phyloP scores from a whole-genome alignment of 352 stramenopile genomes.

The Phytophthora fragariae region DNA sequence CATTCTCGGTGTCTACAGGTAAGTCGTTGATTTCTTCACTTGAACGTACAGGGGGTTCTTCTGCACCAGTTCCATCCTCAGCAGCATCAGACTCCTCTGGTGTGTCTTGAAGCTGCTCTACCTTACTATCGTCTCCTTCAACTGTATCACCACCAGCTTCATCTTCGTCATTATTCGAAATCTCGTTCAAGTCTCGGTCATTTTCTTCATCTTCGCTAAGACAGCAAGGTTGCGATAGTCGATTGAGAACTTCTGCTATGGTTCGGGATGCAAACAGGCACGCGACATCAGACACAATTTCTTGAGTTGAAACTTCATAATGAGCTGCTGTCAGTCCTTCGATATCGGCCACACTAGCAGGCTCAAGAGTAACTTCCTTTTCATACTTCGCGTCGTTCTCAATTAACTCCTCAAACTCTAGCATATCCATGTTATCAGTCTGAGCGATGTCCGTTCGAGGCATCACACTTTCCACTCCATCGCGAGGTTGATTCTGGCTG shows the following conservation, averaged over 20 bases:
- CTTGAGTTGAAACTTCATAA: conserved; percentile 15
- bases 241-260: conserved; percentile 26
- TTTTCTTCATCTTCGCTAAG: neutral
- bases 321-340: neutral
- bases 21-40: neutral
- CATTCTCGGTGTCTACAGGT: neutral
- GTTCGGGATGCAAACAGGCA: conserved; percentile 17
- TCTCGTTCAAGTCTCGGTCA: neutral
- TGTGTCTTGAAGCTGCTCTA: neutral
- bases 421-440: neutral
- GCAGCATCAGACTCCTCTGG: neutral
- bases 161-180: neutral
- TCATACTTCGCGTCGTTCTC: neutral
- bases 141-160: neutral
- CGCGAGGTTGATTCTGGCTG: neutral
- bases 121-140: neutral
- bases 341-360: neutral
- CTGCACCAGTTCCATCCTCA: neutral
- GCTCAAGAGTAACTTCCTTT: neutral
- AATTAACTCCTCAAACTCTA: neutral
- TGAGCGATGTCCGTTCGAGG: neutral
- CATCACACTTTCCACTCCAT: neutral
- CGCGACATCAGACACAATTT: conserved; percentile 19
- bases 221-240: conserved; percentile 3
- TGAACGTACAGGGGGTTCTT: neutral